Percentiles rank a stretch among this genome's conserved stretches.
These are phyloP conservation scores for Vitis labrusca DNA, from an alignment of 164 flowering plant genomes.

Conservation along the genomic window DNA sequence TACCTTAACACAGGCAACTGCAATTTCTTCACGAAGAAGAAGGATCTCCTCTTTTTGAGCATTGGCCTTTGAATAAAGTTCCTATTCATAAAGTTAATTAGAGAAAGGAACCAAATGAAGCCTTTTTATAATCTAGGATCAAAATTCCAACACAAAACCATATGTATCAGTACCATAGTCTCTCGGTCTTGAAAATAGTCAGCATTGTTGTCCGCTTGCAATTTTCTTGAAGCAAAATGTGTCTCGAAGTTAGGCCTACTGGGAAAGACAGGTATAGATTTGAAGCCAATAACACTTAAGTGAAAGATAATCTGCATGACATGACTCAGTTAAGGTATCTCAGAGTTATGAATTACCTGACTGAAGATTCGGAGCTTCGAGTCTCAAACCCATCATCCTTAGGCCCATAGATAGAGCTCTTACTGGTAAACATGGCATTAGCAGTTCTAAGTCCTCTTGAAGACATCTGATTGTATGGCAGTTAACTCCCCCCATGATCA, in stretches of 20 bases:
- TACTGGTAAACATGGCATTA: conserved; percentile 29
- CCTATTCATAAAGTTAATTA: conserved; percentile 35
- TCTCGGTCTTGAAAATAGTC: conserved; percentile 44
- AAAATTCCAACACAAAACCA: conserved; percentile 1
- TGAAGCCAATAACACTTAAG: not conserved
- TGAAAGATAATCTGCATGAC: not conserved
- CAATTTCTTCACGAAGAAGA: conserved; percentile 61
- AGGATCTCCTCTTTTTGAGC: conserved; percentile 67
- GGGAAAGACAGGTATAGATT: conserved; percentile 8
- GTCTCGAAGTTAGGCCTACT: conserved; percentile 34
- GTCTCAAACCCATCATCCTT: conserved; percentile 21
- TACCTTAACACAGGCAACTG: conserved; percentile 66
- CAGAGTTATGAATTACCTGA: conserved; percentile 30
- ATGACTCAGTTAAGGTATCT: not conserved
- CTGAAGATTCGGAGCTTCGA: conserved; percentile 30
- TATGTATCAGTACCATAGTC: conserved; percentile 40
- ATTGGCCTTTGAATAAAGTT: conserved; percentile 48
- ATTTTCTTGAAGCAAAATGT: conserved; percentile 27
- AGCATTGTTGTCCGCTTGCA: conserved; percentile 29
- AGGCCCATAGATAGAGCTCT: conserved; percentile 26
- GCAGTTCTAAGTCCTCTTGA: conserved; percentile 12
- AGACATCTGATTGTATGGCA: conserved; percentile 13
- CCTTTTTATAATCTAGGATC: not conserved
- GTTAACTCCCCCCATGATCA: conserved; percentile 14
- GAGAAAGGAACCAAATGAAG: conserved; percentile 6